phyloP scores from a whole-genome alignment of 306 rosid genomes.

The Astragalus membranaceus region DNA sequence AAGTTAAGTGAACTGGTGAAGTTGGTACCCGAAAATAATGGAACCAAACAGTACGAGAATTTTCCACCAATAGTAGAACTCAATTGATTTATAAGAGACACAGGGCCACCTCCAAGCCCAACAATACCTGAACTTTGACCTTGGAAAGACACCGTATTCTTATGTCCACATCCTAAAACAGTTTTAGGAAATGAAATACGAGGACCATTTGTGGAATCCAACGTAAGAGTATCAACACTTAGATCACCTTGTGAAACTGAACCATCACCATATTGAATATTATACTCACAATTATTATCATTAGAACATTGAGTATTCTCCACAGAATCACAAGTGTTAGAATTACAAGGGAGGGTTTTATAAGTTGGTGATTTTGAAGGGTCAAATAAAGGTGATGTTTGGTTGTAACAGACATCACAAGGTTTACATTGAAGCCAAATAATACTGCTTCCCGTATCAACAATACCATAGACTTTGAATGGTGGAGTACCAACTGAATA shows the following conservation, averaged over 20 bases:
- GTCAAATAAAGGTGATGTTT: slow-evolving; percentile 31
- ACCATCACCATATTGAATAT: slow-evolving; percentile 7
- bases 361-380: slow-evolving; percentile 36
- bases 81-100: slow-evolving; percentile 36
- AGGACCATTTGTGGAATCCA: slow-evolving; percentile 25
- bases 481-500: slow-evolving; percentile 54
- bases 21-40: neutral
- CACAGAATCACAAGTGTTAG: neutral
- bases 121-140: slow-evolving; percentile 38
- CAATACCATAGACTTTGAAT: slow-evolving; percentile 20
- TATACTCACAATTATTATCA: slow-evolving; percentile 8
- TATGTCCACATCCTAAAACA: slow-evolving; percentile 41
- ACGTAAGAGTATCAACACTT: slow-evolving; percentile 39
- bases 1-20: neutral
- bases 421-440: slow-evolving; percentile 59
- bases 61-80: slow-evolving; percentile 17
- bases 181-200: slow-evolving; percentile 9
- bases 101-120: slow-evolving; percentile 39
- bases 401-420: slow-evolving; percentile 34
- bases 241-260: slow-evolving; percentile 26
- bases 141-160: neutral
- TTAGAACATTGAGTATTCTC: neutral
- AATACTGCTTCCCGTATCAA: slow-evolving; percentile 55
- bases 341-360: neutral
- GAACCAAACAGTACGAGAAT: slow-evolving; percentile 53